phyloP scores from a whole-genome alignment of 768 basidiomycete genomes.

The Antrodiella citrinella region DNA sequence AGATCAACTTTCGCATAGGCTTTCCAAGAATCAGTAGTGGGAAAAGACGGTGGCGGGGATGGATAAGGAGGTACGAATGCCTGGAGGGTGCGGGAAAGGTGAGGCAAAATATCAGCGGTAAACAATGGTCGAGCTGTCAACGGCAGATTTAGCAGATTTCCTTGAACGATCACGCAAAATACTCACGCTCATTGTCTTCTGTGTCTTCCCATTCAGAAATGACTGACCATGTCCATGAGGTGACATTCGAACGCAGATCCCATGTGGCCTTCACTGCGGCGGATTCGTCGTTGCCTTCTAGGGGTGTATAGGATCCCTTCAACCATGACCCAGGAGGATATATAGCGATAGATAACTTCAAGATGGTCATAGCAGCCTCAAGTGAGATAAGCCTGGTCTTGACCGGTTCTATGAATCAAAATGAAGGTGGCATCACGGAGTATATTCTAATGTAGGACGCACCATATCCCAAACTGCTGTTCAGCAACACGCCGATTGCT shows the following conservation, averaged over 20 bases:
- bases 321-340: constrained; percentile 73
- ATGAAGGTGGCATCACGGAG: constrained; percentile 4
- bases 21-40: constrained; percentile 32
- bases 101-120: constrained; percentile 53
- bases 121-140: constrained; percentile 47
- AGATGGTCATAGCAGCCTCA: constrained; percentile 59
- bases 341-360: constrained; percentile 57
- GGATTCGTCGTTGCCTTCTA: constrained; percentile 13
- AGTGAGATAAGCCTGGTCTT: constrained; percentile 59
- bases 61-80: constrained; percentile 53
- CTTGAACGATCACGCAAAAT: not conserved
- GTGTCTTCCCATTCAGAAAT: constrained; percentile 71
- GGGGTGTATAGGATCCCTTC: constrained; percentile 12
- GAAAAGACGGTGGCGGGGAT: constrained; percentile 29
- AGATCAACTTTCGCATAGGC: constrained; percentile 57
- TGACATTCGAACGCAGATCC: constrained; percentile 54
- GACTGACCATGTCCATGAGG: constrained; percentile 72
- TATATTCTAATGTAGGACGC: constrained; percentile 16
- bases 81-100: constrained; percentile 48
- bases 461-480: constrained; percentile 75
- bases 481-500: constrained; percentile 70
- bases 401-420: constrained; percentile 48
- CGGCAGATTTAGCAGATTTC: too few species aligned
- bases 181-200: constrained; percentile 32
- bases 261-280: constrained; percentile 44